Evolutionary conservation across 345 rosid species (phyloP).

Genomic region (Populus euphratica): DNA sequence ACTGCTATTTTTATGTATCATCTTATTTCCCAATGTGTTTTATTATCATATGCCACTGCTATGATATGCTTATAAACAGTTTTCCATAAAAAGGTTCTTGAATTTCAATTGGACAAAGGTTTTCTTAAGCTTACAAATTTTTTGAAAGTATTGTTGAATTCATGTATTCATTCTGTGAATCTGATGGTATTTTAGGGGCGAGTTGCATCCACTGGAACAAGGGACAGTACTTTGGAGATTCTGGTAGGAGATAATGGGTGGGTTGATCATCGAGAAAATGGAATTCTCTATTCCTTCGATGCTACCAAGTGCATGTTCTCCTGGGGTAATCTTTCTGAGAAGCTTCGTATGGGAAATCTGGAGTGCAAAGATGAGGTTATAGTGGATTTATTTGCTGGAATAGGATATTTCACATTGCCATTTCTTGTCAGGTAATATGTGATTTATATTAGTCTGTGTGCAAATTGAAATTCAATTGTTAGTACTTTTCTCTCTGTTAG

Average conservation of each 20-base stretch:
- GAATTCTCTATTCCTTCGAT: conserved; percentile 80
- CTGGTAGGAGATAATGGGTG: conserved; percentile 83
- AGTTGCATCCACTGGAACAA: conserved; percentile 68
- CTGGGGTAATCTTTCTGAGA: conserved; percentile 98
- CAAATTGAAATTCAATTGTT: too few relatives aligned
- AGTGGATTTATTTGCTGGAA: conserved; percentile 90
- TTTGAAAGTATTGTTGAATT: not conserved
- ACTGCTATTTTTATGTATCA: too few relatives aligned
- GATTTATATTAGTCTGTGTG: not conserved
- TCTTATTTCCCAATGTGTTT: not conserved
- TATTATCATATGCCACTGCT: not conserved
- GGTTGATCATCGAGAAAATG: conserved; percentile 88
- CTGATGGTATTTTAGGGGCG: conserved; percentile 51
- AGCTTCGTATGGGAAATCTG: conserved; percentile 76
- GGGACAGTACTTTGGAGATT: conserved; percentile 81
- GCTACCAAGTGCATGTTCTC: conserved; percentile 97
- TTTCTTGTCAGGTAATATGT: conserved; percentile 75
- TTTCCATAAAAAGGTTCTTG: not conserved
- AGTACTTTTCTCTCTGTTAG: not conserved
- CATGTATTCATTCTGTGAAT: conserved; percentile 1
- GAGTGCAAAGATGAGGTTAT: conserved; percentile 62
- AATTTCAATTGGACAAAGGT: not conserved
- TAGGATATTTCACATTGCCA: conserved; percentile 83
- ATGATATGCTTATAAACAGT: not conserved
- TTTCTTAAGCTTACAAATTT: not conserved